A percentile compares a stretch with the other conserved stretches of the same genome.
Evolutionary conservation across 106 monocot genomes (phyloP).

Genomic region (Dendrobium chrysotoxum): DNA sequence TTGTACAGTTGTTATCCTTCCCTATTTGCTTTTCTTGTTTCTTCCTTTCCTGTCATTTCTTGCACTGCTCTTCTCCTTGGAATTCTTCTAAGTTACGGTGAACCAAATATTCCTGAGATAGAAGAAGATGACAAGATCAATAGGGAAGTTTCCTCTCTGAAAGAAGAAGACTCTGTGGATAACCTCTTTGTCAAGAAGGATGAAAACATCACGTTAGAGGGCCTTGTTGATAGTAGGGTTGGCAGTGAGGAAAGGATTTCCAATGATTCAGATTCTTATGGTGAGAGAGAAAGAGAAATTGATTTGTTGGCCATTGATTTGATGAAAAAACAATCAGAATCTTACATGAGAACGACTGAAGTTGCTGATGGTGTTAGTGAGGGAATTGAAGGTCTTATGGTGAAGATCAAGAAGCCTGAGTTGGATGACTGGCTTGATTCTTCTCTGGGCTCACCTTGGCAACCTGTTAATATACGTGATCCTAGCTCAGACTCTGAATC

Average conservation of each 20-base stretch:
- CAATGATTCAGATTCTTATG: neutral
- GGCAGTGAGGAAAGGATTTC: neutral
- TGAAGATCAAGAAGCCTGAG: constrained; percentile 8
- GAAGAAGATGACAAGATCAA: constrained; percentile 38
- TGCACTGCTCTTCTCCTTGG: constrained; percentile 89
- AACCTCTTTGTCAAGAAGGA: constrained; percentile 5
- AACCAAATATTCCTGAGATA: constrained; percentile 57
- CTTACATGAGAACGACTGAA: neutral
- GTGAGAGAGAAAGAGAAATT: neutral
- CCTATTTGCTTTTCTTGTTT: constrained; percentile 62
- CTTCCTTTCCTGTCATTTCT: constrained; percentile 69
- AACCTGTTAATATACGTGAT: neutral
- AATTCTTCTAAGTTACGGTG: constrained; percentile 69
- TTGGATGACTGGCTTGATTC: constrained; percentile 10
- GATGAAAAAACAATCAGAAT: constrained; percentile 17
- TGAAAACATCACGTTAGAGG: neutral
- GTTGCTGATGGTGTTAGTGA: constrained; percentile 11
- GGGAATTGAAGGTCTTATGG: constrained; percentile 17
- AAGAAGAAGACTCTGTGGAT: constrained; percentile 9
- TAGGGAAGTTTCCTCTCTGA: constrained; percentile 25
- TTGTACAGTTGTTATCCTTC: constrained; percentile 54
- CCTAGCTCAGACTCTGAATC: constrained; percentile 7
- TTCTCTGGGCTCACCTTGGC: constrained; percentile 11
- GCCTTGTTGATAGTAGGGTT: neutral
- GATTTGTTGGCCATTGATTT: constrained; percentile 3